phyloP scores from a whole-genome alignment of 371 early-diverging fungal genomes.

The Actinomucor elegans region DNA sequence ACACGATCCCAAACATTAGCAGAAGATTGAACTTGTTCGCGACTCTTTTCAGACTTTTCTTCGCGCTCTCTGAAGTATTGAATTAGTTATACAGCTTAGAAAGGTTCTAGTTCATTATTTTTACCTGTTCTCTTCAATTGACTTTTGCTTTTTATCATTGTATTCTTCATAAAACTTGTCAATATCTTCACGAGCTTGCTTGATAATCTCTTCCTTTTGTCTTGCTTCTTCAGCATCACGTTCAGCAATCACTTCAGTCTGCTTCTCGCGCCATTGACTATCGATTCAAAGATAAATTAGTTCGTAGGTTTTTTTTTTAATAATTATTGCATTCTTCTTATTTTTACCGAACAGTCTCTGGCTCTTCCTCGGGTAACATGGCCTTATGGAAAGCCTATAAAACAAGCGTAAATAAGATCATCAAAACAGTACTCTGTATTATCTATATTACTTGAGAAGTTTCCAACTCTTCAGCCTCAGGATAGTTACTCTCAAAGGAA shows the following conservation, averaged over 20 bases:
- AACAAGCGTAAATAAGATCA: background rate
- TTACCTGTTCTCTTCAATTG: constrained; percentile 77
- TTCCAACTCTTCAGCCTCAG: constrained; percentile 51
- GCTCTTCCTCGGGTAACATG: constrained; percentile 53
- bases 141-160: constrained; percentile 83
- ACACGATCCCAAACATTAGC: constrained; percentile 80
- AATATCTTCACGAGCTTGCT: constrained; percentile 77
- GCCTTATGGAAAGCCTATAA: constrained; percentile 50
- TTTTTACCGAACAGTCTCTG: constrained; percentile 57
- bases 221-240: constrained; percentile 72
- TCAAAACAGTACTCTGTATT: no score
- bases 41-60: constrained; percentile 44
- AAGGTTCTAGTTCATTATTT: background rate
- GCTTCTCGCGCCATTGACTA: constrained; percentile 85
- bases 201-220: constrained; percentile 72
- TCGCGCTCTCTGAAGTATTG: constrained; percentile 51
- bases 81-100: background rate
- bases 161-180: constrained; percentile 95
- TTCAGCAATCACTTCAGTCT: constrained; percentile 68
- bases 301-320: background rate
- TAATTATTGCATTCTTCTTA: no score
- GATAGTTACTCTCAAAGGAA: constrained; percentile 43
- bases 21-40: constrained; percentile 60
- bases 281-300: background rate
- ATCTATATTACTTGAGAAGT: constrained; percentile 45